Evolutionary conservation across 495 filamentous ascomycete genomes (phyloP), one percentile per base, ranked within the genome.

Genomic region (Platismatia glauca): DNA sequence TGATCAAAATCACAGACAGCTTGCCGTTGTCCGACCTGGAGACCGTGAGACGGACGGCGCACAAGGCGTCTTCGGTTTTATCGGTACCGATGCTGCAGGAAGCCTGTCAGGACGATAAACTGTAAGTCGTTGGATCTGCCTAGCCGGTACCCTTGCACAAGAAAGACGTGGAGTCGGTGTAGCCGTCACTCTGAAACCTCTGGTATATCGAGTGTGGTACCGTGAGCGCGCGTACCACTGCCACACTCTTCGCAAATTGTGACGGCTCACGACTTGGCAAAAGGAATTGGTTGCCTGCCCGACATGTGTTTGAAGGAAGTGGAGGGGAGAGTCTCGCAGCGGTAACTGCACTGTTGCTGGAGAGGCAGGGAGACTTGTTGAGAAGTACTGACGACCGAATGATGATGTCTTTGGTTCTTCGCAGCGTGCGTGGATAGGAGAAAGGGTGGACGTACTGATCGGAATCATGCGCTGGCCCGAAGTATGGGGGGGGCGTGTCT

Each of bases 401-500:
- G 18, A 3, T 3, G 4, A 53, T 16, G 50, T 20, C 50, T 53
- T 20, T 33, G 29, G 0, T 33, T n/a, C n/a, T n/a, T n/a, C n/a
- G n/a, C 3, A 20, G 15, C 7, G 24, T 15, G 46, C 16, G 2
- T 33, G 29, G 20, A 53, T 52, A 12, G 48, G 29, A 53, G 9
- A 20, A 16, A 20, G 20, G 1, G 50, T 8, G 3, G 29, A 33
- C 1, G 50, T n/a, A 29, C 3, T 29, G 59, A 55, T 50, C 7
- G 9, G n/a, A 62, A 34, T 38, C 48, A 55, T 62, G 60, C 38
- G 60, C 60, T 62, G 60, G 48, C 59, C 60, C 52, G 38, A 24
- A 58, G 31, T 58, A 38, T 39, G 53, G 61, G 61, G 48, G 52
- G 52, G 61, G 61, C 61, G 61, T 63, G 61, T 57, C 55, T 58